A percentile compares a stretch with the other conserved stretches of the same genome.
phyloP scores from a whole-genome alignment of 2,329 filamentous ascomycete genomes.

The Colletotrichum abscissum region DNA sequence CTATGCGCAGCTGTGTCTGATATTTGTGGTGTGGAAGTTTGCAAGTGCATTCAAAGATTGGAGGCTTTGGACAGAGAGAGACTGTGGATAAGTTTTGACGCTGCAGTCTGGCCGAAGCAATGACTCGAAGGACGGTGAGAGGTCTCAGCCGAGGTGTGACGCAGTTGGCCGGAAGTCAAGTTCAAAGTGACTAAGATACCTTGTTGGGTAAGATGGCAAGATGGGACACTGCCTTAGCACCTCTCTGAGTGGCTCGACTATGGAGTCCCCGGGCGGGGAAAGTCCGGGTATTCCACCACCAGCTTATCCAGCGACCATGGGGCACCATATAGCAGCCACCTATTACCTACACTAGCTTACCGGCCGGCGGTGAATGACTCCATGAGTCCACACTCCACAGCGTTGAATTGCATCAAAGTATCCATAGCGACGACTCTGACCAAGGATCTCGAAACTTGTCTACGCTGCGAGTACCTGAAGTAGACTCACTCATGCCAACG shows the following conservation, averaged over 20 bases:
- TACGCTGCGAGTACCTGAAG: no score
- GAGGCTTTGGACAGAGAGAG: neutral
- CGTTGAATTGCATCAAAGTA: neutral
- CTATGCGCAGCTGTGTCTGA: neutral
- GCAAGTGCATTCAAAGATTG: neutral
- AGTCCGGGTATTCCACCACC: slow-evolving; percentile 21
- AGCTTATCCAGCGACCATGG: neutral
- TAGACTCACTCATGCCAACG: neutral
- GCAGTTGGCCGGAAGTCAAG: slow-evolving; percentile 18
- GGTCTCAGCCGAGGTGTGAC: slow-evolving; percentile 28
- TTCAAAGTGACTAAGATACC: neutral
- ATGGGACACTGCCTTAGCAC: neutral
- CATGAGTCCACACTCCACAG: slow-evolving; percentile 1
- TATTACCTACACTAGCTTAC: neutral
- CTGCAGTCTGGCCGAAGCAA: neutral
- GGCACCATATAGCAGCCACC: neutral
- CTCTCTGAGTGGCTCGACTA: slow-evolving; percentile 17
- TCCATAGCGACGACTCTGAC: neutral
- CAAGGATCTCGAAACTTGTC: neutral
- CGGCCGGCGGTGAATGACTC: slow-evolving; percentile 13
- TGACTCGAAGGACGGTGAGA: slow-evolving; percentile 19
- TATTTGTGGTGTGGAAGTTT: neutral
- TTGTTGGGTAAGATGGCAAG: no score
- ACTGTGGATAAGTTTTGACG: slow-evolving; percentile 8
- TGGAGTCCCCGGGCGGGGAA: slow-evolving; percentile 14